Conservation (phyloP, 495 filamentous ascomycete species). For the Acidomyces sp. region DNA sequence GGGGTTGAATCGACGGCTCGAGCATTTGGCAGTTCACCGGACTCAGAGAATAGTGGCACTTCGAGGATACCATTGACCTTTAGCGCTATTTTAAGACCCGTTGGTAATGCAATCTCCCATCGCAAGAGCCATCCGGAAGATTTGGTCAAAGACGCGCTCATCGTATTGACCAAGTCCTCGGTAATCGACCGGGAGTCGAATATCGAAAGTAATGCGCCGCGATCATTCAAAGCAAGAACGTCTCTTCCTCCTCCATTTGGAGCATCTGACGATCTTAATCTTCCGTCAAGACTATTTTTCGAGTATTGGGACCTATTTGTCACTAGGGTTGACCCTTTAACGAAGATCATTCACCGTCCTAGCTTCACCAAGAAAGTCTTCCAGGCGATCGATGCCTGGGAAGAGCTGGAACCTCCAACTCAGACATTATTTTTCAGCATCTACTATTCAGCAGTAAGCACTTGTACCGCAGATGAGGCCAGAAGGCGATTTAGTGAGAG, state of each 20-base stretch:
- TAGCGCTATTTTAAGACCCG: no score
- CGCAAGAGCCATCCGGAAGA: conserved; percentile 6
- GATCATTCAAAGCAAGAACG: background rate
- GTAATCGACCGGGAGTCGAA: background rate
- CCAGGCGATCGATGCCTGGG: background rate
- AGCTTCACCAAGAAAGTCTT: conserved; percentile 1
- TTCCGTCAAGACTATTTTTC: background rate
- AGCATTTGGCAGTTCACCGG: background rate
- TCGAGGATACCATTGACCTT: no score
- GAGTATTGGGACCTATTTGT: conserved; percentile 14
- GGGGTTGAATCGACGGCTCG: background rate
- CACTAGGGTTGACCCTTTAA: conserved; percentile 7
- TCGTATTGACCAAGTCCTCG: conserved; percentile 4
- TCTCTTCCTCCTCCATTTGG: background rate
- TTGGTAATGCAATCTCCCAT: no score
- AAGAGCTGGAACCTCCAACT: background rate
- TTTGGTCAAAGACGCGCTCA: conserved; percentile 11
- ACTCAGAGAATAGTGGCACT: background rate
- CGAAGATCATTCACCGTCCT: conserved; percentile 13
- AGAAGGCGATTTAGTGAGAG: conserved; percentile 6
- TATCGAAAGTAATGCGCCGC: background rate
- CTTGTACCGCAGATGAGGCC: conserved; percentile 9
- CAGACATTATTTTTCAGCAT: conserved; percentile 10
- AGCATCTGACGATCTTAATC: background rate
- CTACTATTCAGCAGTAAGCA: conserved; percentile 8